Conservation (phyloP, 2,329 filamentous ascomycete genomes). For the Fusarium torulosum region DNA sequence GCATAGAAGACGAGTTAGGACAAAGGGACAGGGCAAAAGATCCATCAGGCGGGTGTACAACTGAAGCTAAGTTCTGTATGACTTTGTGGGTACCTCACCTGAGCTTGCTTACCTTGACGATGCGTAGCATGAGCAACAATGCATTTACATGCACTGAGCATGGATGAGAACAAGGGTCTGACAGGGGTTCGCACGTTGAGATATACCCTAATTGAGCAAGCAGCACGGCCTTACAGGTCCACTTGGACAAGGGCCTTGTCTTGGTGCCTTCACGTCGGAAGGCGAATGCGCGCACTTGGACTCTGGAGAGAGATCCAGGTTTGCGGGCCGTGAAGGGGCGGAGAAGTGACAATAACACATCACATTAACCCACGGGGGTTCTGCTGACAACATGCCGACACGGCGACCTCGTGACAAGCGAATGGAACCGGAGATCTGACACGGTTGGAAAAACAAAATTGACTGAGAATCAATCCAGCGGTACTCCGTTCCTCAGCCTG, state of each 20-base stretch:
- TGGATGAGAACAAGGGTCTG: slow-evolving; percentile 28
- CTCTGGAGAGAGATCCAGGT: slow-evolving; percentile 11
- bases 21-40: slow-evolving; percentile 37
- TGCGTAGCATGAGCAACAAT: slow-evolving; percentile 42
- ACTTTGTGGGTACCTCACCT: slow-evolving; percentile 40
- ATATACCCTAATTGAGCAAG: slow-evolving; percentile 40
- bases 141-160: slow-evolving; percentile 43
- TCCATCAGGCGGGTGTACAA: slow-evolving; percentile 23
- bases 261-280: slow-evolving; percentile 20
- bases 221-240: slow-evolving; percentile 38
- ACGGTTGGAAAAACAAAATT: slow-evolving; percentile 18
- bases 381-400: slow-evolving; percentile 24
- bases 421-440: slow-evolving; percentile 30
- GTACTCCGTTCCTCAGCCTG: slow-evolving; percentile 31
- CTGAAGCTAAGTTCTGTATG: slow-evolving; percentile 38
- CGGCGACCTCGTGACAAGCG: slow-evolving; percentile 14
- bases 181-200: slow-evolving; percentile 33
- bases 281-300: slow-evolving; percentile 16
- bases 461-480: slow-evolving; percentile 13
- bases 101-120: slow-evolving; percentile 30
- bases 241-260: slow-evolving; percentile 29
- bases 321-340: slow-evolving; percentile 31
- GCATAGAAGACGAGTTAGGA: slow-evolving; percentile 20
- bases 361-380: slow-evolving; percentile 27
- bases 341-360: slow-evolving; percentile 34